Evolutionary conservation across 305 asterid genomes (phyloP).

Genomic region (Rubia tinctorum): DNA sequence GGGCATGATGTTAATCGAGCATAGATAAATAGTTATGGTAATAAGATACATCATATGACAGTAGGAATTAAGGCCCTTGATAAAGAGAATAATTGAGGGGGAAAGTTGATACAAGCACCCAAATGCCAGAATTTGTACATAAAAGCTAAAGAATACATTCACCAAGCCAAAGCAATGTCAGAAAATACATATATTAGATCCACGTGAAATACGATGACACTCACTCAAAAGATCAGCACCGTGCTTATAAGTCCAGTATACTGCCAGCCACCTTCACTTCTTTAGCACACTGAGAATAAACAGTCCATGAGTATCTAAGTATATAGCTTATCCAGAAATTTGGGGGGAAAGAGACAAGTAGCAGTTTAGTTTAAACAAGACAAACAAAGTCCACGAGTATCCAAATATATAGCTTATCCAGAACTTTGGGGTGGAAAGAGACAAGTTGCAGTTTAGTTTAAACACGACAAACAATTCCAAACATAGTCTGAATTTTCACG

Average conservation of each 20-base stretch:
- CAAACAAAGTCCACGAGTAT: neutral
- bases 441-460: neutral
- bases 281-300: slow-evolving; percentile 53
- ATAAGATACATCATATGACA: neutral
- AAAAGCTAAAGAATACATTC: slow-evolving; percentile 5
- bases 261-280: slow-evolving; percentile 33
- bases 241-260: slow-evolving; percentile 20
- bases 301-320: neutral
- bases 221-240: slow-evolving; percentile 22
- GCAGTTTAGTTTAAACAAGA: neutral
- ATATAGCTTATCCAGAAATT: neutral
- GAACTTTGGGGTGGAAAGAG: neutral
- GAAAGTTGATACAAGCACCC: neutral
- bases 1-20: neutral
- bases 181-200: slow-evolving; percentile 1
- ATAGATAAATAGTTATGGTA: too few species aligned
- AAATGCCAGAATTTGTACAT: neutral
- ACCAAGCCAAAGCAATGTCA: neutral
- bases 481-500: neutral
- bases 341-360: neutral
- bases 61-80: neutral
- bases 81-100: neutral
- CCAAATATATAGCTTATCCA: neutral
- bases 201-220: slow-evolving; percentile 22
- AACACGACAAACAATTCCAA: neutral